Evolutionary conservation across 805 yeast species (phyloP), one percentile per base, ranked within the genome.

Genomic region (Danielozyma ontarioensis): DNA sequence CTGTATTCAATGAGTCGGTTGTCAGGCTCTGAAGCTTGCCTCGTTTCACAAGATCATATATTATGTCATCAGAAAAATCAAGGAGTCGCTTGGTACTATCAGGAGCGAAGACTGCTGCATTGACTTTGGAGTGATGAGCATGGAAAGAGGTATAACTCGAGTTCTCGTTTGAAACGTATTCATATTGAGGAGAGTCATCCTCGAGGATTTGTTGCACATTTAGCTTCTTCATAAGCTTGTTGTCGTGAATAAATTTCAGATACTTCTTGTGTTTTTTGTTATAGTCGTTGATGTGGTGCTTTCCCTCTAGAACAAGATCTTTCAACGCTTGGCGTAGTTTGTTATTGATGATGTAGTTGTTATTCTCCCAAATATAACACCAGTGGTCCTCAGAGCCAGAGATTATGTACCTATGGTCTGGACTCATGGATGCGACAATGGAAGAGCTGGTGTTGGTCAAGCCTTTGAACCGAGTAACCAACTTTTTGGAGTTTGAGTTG

Each of bases 341-440:
- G 42, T 55, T 68, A 50, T 61, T 71, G 43, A 59, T 61, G 45
- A 60, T 62, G 23, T 57, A 48, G 34, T 65, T 63, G 41, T 65
- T 59, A 44, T 67, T 55, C 35, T 72, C 70, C 97, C 97, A 90
- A 10, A 85, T 61, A 50, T 88, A 89, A 11, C 84, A 75, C 78
- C 88, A 78, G 45, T 84, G 86, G 58, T 89, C 93, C 52, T 89
- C 96, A 10, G 94, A 83, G 0, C 95, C 95, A 5, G 83, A 69
- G 6, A 88, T 70, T 4, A 88, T 70, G 48, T 74, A 75, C 10
- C 59, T 49, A 33, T 66, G 59, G 45, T 78, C 78, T 32, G 76
- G 85, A 16, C 80, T 74, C 2, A 74, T 50, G 0, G 74, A 57
- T 0, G 96, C 96, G 10, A 68, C 67, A 32, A 84, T 82, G 27